These are phyloP conservation scores for Euphorbia tirucalli DNA, from an alignment of 345 rosid genomes.

Conservation along the genomic window DNA sequence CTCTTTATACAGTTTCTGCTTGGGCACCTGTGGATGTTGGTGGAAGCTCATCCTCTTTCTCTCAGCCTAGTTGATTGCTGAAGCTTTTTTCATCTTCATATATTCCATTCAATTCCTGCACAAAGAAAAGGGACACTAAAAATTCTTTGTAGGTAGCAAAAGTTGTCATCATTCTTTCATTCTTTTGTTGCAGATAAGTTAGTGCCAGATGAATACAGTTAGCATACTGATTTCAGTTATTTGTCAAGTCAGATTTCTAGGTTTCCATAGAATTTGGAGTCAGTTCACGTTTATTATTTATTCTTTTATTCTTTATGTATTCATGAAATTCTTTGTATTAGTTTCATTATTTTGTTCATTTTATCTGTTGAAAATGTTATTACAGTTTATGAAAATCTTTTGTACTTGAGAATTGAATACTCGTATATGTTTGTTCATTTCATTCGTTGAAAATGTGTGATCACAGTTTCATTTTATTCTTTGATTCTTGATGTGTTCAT, in stretches of 20 bases:
- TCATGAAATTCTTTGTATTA: constrained; percentile 27
- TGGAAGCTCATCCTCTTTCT: constrained; percentile 63
- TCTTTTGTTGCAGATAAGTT: constrained; percentile 54
- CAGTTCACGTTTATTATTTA: constrained; percentile 21
- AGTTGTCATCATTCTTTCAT: constrained; percentile 50
- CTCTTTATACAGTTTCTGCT: constrained; percentile 81
- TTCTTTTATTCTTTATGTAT: constrained; percentile 49
- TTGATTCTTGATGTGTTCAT: too few species aligned
- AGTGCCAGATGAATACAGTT: constrained; percentile 21
- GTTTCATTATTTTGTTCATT: constrained; percentile 13
- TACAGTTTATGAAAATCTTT: neutral
- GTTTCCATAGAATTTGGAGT: constrained; percentile 23
- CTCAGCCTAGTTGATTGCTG: constrained; percentile 48
- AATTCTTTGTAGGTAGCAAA: constrained; percentile 58
- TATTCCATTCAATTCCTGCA: constrained; percentile 29
- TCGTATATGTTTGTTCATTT: constrained; percentile 5
- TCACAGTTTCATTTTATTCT: constrained; percentile 1
- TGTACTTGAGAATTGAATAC: too few species aligned
- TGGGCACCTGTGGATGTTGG: constrained; percentile 63
- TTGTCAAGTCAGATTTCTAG: constrained; percentile 22
- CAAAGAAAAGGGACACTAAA: constrained; percentile 23
- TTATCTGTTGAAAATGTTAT: neutral
- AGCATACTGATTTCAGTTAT: constrained; percentile 28
- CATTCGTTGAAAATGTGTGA: constrained; percentile 2
- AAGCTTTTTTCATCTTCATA: constrained; percentile 30